Evolutionary conservation across 2,329 filamentous ascomycete genomes (phyloP).

Genomic region (Neonectria hederae): DNA sequence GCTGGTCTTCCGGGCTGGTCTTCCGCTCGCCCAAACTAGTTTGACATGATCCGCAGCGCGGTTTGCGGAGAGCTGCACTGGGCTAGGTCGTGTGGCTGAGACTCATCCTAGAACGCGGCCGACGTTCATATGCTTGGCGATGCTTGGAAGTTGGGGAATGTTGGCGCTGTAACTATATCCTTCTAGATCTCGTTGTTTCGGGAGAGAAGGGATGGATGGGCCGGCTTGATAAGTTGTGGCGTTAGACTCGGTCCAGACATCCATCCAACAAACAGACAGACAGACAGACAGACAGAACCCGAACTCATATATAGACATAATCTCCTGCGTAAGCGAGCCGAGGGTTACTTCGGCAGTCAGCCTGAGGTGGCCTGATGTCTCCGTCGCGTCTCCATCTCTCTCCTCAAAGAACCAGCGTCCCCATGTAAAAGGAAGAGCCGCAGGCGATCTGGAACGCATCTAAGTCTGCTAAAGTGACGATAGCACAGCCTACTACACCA

Average conservation of each 20-base stretch:
- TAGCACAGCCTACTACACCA: no score
- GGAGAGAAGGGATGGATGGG: not conserved
- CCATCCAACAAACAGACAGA: no score
- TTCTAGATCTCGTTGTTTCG: not conserved
- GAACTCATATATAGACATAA: not conserved
- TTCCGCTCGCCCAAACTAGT: not conserved
- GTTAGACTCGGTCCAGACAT: not conserved
- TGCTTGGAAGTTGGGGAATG: not conserved
- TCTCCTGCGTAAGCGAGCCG: conserved; percentile 5
- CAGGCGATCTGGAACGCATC: not conserved
- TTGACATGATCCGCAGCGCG: conserved; percentile 10
- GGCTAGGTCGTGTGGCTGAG: not conserved
- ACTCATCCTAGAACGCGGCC: not conserved
- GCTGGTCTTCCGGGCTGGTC: no score
- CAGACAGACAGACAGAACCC: not conserved
- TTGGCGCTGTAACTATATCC: not conserved
- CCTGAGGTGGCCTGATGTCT: conserved; percentile 7
- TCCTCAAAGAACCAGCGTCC: not conserved
- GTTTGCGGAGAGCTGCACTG: conserved; percentile 4
- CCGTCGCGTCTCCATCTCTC: not conserved
- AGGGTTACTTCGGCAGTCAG: not conserved
- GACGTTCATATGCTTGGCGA: not conserved
- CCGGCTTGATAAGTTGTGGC: not conserved
- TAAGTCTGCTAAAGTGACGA: not conserved
- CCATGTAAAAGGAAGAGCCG: not conserved